Evolutionary conservation across 2,329 filamentous ascomycete species (phyloP), one percentile per base, ranked within the genome.

Genomic region (Fusarium duplospermum): DNA sequence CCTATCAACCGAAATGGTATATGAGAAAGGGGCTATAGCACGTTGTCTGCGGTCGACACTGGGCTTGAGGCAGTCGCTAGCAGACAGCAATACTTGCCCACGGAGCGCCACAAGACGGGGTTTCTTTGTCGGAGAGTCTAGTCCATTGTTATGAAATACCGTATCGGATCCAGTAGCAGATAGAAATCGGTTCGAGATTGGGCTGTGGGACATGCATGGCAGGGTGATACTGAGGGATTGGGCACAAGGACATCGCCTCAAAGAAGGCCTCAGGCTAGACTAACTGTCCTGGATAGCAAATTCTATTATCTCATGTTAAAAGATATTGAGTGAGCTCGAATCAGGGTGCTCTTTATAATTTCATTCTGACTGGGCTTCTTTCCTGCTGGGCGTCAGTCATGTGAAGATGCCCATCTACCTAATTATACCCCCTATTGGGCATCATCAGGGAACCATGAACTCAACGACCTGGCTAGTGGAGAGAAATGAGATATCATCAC

Each of bases 31-130:
- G 90, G 89, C 18, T 92, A 91, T 76, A 87, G 84, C 61, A 91
- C 91, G 89, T 92, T 91, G 80, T 78, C 80, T 45, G 85, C 84
- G 52, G 88, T 92, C n/a, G 86, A 90, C 73, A 70, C 81, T 11
- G 84, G 85, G 18, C 84, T 92, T 4, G 89, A 89, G 29, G 80
- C 79, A 38, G 84, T 86, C 14, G 88, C 92, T 76, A 83, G 70
- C 84, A 84, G 62, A 90, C 89, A 1, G 89, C 91, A 81, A 82
- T 83, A 78, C 79, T 81, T 62, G 83, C 71, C 29, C 73, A 74
- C 61, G 22, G 3, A 24, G 20, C 40, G 14, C 20, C 7, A 24
- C 8, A 24, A 45, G 13, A 45, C 20, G 40, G n/a, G 33, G 13
- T 35, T 6, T 35, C 33, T 13, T 35, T 35, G 33, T 2, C 13